Evolutionary conservation across 2,329 filamentous ascomycete species (phyloP).

Genomic region (Aspergillus pseudoterreus): DNA sequence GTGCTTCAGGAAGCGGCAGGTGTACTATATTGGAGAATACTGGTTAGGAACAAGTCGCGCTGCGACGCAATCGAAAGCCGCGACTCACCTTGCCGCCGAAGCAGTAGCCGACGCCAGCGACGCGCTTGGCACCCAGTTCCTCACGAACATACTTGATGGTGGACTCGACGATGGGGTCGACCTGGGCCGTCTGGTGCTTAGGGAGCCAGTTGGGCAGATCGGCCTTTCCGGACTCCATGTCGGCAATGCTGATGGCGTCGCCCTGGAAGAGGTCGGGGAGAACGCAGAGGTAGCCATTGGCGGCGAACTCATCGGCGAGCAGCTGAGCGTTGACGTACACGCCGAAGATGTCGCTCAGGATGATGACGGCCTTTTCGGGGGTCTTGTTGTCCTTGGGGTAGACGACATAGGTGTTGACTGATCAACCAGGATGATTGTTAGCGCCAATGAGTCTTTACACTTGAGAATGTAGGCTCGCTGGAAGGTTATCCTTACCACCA

Average conservation of each 20-base stretch:
- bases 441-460: neutral
- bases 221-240: constrained; percentile 43
- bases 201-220: constrained; percentile 50
- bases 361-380: constrained; percentile 52
- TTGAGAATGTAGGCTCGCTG: neutral
- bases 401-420: constrained; percentile 55
- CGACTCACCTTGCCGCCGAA: constrained; percentile 64
- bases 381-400: constrained; percentile 51
- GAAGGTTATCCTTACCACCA: constrained; percentile 34
- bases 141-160: constrained; percentile 55
- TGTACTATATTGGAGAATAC: constrained; percentile 49
- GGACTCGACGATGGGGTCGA: constrained; percentile 53
- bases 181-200: constrained; percentile 45
- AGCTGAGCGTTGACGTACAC: constrained; percentile 59
- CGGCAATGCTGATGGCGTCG: constrained; percentile 57
- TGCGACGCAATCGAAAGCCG: too few species aligned
- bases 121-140: constrained; percentile 53
- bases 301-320: constrained; percentile 71
- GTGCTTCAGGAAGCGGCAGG: constrained; percentile 62
- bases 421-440: neutral
- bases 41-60: constrained; percentile 5
- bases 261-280: constrained; percentile 70
- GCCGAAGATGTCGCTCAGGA: constrained; percentile 58
- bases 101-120: constrained; percentile 69
- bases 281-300: constrained; percentile 66